A percentile compares a stretch with the other conserved stretches of the same genome.
phyloP scores from a whole-genome alignment of 441 rosid species.

The Corymbia calophylla region DNA sequence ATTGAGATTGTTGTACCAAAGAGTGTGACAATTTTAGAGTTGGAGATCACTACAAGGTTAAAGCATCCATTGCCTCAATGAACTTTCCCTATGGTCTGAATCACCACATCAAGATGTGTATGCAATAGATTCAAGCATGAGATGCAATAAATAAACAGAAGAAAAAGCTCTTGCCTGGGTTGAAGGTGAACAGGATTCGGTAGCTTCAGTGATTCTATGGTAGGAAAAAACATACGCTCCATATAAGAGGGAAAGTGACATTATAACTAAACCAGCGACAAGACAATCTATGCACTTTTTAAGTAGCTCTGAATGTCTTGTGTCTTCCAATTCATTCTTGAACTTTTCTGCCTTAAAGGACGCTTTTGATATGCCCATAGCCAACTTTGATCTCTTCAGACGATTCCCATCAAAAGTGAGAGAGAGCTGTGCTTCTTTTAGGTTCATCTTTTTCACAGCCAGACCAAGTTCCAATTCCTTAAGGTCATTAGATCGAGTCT shows the following conservation, averaged over 20 bases:
- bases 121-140: background rate
- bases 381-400: conserved; percentile 56
- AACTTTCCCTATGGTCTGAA: background rate
- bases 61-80: background rate
- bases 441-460: conserved; percentile 34
- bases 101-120: background rate
- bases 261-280: conserved; percentile 61
- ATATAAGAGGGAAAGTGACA: conserved; percentile 46
- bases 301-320: conserved; percentile 63
- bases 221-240: conserved; percentile 69
- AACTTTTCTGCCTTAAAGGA: conserved; percentile 70
- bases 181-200: conserved; percentile 47
- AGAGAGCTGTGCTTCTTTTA: conserved; percentile 51
- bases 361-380: conserved; percentile 54
- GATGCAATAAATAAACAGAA: background rate
- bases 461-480: conserved; percentile 61
- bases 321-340: conserved; percentile 62
- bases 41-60: background rate
- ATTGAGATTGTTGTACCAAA: background rate
- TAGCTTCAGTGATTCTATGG: conserved; percentile 59
- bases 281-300: conserved; percentile 67
- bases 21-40: background rate
- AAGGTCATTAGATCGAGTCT: conserved; percentile 72
- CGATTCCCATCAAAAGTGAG: conserved; percentile 48
- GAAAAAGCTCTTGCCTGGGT: conserved; percentile 20